Evolutionary conservation across 768 basidiomycete genomes (phyloP).

Genomic region (Rhizopogon sp.): DNA sequence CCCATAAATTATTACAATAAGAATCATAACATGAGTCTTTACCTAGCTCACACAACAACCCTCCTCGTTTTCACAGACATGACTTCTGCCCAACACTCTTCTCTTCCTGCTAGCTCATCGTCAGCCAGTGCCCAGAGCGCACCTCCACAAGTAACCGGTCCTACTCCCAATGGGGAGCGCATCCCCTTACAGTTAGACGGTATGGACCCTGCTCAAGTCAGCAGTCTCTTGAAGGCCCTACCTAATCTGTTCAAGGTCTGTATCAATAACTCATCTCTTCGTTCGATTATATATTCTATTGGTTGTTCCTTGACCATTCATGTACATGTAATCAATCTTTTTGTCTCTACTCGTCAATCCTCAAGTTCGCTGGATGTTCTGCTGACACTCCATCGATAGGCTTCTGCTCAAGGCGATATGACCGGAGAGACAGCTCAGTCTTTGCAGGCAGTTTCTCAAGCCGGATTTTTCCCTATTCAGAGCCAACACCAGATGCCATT

Average conservation of each 20-base stretch:
- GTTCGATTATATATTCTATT: not conserved
- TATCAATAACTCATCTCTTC: slow-evolving; percentile 11
- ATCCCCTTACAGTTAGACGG: slow-evolving; percentile 1
- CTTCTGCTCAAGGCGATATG: slow-evolving; percentile 41
- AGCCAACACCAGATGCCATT: slow-evolving; percentile 23
- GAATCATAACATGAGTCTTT: not conserved
- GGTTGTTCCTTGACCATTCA: not conserved
- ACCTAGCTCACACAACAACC: not conserved
- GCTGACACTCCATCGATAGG: slow-evolving; percentile 21
- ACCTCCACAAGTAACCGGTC: slow-evolving; percentile 6
- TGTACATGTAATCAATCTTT: slow-evolving; percentile 8
- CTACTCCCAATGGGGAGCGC: slow-evolving; percentile 7
- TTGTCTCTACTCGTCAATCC: not conserved
- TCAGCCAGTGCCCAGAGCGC: slow-evolving; percentile 8
- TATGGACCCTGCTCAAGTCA: slow-evolving; percentile 53
- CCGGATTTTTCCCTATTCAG: slow-evolving; percentile 27
- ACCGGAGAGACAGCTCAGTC: slow-evolving; percentile 62
- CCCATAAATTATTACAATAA: no score
- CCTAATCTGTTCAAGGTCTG: slow-evolving; percentile 38
- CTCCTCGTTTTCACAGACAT: not conserved
- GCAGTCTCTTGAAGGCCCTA: slow-evolving; percentile 51
- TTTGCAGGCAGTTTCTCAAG: slow-evolving; percentile 48
- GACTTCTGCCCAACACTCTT: slow-evolving; percentile 1
- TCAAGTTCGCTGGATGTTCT: not conserved
- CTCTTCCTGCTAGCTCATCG: slow-evolving; percentile 7